These are phyloP conservation scores for Oryza australiensis DNA, from an alignment of 176 grass and related monocot species.

Conservation along the genomic window DNA sequence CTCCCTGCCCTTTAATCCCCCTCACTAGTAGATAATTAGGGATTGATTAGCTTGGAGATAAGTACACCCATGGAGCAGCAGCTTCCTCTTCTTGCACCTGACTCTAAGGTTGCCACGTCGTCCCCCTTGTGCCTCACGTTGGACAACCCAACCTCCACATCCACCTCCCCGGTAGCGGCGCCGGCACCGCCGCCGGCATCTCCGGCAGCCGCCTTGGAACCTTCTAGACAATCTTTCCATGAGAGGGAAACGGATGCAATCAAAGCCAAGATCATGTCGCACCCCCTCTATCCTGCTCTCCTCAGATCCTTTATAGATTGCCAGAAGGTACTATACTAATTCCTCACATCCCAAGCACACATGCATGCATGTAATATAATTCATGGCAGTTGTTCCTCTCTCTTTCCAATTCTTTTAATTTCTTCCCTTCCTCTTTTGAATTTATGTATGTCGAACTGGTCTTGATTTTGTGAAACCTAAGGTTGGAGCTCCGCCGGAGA, in stretches of 20 bases:
- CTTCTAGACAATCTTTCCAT: slow-evolving; percentile 17
- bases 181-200: neutral
- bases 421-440: neutral
- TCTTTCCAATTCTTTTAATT: neutral
- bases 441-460: slow-evolving; percentile 12
- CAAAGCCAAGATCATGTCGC: slow-evolving; percentile 82
- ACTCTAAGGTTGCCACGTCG: slow-evolving; percentile 44
- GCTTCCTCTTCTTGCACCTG: slow-evolving; percentile 39
- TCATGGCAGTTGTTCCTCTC: neutral
- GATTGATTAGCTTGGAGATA: slow-evolving; percentile 28
- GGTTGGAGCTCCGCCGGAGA: slow-evolving; percentile 76
- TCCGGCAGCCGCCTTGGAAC: slow-evolving; percentile 5
- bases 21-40: slow-evolving; percentile 31
- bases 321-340: slow-evolving; percentile 52
- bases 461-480: slow-evolving; percentile 31
- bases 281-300: slow-evolving; percentile 72
- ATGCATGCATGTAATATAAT: slow-evolving; percentile 24
- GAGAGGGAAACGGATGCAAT: slow-evolving; percentile 42
- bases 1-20: slow-evolving; percentile 21
- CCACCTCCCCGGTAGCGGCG: slow-evolving; percentile 6
- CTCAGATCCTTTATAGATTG: slow-evolving; percentile 76
- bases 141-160: slow-evolving; percentile 28
- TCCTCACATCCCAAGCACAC: neutral
- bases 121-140: slow-evolving; percentile 39
- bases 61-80: slow-evolving; percentile 55